A percentile compares a stretch with the other conserved stretches of the same genome.
Conservation (phyloP, 1,284 basidiomycete species). For the Puccinia novopanici region DNA sequence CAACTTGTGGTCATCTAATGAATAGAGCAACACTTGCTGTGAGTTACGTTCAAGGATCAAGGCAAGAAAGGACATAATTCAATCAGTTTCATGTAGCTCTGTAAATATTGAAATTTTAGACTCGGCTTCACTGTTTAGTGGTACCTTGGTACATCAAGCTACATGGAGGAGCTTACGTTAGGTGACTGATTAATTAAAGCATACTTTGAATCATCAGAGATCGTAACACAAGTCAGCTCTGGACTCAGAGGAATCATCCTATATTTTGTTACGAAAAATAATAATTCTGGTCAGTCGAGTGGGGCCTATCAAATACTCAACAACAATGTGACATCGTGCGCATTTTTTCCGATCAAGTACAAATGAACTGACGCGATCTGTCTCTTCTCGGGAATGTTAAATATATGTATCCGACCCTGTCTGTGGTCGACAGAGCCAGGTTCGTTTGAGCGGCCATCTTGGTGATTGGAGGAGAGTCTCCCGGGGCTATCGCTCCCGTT, state of each 20-base stretch:
- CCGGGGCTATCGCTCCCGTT: conserved; percentile 24
- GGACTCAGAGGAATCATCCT: conserved; percentile 56
- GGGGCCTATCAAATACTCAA: background rate
- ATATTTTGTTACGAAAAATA: background rate
- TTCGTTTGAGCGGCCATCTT: conserved; percentile 61
- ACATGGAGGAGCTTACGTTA: conserved; percentile 66
- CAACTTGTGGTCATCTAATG: conserved; percentile 68
- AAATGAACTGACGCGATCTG: conserved; percentile 32
- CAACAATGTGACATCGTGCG: background rate
- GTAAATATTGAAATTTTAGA: too few relatives aligned
- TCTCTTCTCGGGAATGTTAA: conserved; percentile 42
- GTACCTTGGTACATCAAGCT: background rate
- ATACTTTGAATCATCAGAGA: conserved; percentile 82
- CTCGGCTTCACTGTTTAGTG: background rate
- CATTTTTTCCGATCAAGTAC: background rate
- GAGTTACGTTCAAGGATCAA: background rate
- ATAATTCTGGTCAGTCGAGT: background rate
- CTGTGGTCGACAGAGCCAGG: conserved; percentile 13
- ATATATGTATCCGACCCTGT: conserved; percentile 49
- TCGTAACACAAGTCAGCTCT: conserved; percentile 81
- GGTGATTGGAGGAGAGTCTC: conserved; percentile 5
- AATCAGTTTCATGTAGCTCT: background rate
- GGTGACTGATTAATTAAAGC: conserved; percentile 83
- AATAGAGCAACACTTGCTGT: conserved; percentile 85
- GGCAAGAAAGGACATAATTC: background rate